Evolutionary conservation across 768 basidiomycete species (phyloP).

Genomic region (Xerocomellus intermedius): DNA sequence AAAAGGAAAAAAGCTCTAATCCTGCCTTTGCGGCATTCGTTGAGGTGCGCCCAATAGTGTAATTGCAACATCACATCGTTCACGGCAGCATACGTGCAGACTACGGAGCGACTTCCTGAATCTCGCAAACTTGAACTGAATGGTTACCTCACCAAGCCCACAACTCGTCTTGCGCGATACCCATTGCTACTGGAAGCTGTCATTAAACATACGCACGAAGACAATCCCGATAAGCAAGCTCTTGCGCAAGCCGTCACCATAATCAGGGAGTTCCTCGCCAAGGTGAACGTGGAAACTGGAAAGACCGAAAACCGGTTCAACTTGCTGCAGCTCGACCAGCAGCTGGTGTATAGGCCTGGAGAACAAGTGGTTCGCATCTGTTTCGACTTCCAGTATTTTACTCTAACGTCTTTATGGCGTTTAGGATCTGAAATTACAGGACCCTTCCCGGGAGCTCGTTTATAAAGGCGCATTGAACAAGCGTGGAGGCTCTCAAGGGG

Average conservation of each 20-base stretch:
- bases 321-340: constrained; percentile 87
- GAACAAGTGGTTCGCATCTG: constrained; percentile 75
- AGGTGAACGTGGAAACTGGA: constrained; percentile 92
- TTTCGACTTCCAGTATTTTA: neutral
- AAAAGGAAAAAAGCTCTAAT: constrained; percentile 95
- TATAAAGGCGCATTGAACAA: constrained; percentile 90
- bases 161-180: constrained; percentile 95
- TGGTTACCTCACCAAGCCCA: constrained; percentile 97
- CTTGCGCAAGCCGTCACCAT: constrained; percentile 76
- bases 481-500: constrained; percentile 64
- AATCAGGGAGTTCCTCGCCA: constrained; percentile 77
- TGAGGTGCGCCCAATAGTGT: constrained; percentile 54
- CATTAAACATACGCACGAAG: constrained; percentile 87
- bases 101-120: constrained; percentile 89
- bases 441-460: constrained; percentile 87
- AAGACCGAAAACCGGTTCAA: constrained; percentile 97
- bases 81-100: constrained; percentile 40
- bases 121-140: constrained; percentile 96
- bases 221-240: constrained; percentile 77
- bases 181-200: constrained; percentile 91
- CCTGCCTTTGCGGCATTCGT: constrained; percentile 93
- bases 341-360: constrained; percentile 84
- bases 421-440: constrained; percentile 81
- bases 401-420: neutral
- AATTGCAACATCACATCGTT: neutral